These are phyloP conservation scores for Spinacia oleracea DNA, from an alignment of 179 eudicot genomes.

Conservation along the genomic window DNA sequence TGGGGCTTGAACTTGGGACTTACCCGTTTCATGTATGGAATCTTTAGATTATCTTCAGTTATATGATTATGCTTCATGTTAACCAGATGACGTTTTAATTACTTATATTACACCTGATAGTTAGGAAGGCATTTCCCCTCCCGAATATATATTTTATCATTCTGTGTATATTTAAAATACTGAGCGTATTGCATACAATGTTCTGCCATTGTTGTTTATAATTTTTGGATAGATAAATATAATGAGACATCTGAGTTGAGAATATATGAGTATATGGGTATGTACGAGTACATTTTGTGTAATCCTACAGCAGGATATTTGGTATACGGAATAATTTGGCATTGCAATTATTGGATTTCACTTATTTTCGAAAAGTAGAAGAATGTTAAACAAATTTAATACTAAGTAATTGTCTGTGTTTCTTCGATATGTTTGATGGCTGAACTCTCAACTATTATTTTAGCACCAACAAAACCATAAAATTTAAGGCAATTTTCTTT, in stretches of 20 bases:
- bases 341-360: no score
- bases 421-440: neutral
- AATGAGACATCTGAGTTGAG: neutral
- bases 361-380: no score
- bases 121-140: neutral
- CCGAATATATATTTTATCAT: neutral
- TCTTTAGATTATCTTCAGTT: neutral
- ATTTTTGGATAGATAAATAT: neutral
- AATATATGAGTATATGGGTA: no score
- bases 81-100: neutral
- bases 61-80: neutral
- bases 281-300: neutral
- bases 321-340: neutral
- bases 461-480: neutral
- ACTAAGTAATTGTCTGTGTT: neutral
- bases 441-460: neutral
- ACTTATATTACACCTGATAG: neutral
- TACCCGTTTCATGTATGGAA: neutral
- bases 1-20: neutral
- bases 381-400: no score
- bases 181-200: neutral
- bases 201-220: neutral
- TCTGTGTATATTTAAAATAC: no score
- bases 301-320: no score
- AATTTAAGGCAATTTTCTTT: neutral